Evolutionary conservation across 2,329 filamentous ascomycete genomes (phyloP), one percentile per base, ranked within the genome.

Genomic region (Cytospora leucostoma): DNA sequence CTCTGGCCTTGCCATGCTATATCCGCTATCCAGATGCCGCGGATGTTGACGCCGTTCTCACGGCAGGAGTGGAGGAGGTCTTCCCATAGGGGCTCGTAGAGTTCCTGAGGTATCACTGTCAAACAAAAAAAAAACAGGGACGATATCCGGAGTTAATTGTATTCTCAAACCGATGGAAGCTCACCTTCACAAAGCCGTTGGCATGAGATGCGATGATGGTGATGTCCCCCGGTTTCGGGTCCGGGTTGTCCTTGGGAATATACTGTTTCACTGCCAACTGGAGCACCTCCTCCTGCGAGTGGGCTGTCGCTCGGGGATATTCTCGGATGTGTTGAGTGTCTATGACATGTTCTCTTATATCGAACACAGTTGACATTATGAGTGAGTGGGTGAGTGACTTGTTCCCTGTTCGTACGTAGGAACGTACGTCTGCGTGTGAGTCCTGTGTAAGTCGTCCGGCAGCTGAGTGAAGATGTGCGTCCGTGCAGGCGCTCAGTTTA

Each of bases 81-180:
- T 64, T 94, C 91, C 90, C 93, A 97, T 0, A 97, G 79, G 0
- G 94, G 91, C 71, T 97, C 93, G 72, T 97, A 97, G 2, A 97
- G 77, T 80, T 98, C 94, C 90, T 93, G 57, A 44, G 5, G 38
- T 4, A 27, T 47, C 27, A 19, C 8, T 44, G 44, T 47, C 35
- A 21, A 12, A 53, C 50, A 21, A 7, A 17, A 21, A 7, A 17
- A 3, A 17, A 27, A 2, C 27, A 27, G 4, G 27, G 27, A 27
- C 27, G 4, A 47, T 7, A 19, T n/a, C n/a, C 10, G 17, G 10
- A n/a, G 7, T 19, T 13, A 2, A 1, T 44, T 44, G 40, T 19
- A 8, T 15, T 40, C 15, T 15, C 17, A 6, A 15, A 2, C 27
- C 27, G 4, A n/a, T 40, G 12, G 17, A 19, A 51, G 2, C 12